phyloP scores from a whole-genome alignment of 2,329 filamentous ascomycete genomes.

The Fusarium sp. region DNA sequence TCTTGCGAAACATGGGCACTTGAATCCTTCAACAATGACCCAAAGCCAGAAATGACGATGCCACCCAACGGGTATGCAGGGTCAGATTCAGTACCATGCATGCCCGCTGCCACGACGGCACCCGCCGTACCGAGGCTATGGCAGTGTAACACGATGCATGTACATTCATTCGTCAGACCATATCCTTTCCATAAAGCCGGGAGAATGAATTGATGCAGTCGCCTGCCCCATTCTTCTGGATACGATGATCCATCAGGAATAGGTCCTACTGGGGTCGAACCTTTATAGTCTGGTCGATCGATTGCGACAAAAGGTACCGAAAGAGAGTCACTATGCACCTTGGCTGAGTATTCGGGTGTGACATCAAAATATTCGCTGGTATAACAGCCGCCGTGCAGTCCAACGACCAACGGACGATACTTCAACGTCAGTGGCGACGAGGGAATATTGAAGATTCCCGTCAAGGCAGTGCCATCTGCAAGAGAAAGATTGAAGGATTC shows the following conservation, averaged over 20 bases:
- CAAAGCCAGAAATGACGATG: slow-evolving; percentile 33
- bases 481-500: slow-evolving; percentile 29
- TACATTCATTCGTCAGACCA: slow-evolving; percentile 30
- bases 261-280: slow-evolving; percentile 23
- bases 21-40: slow-evolving; percentile 28
- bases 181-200: slow-evolving; percentile 34
- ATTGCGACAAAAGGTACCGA: slow-evolving; percentile 40
- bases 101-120: slow-evolving; percentile 30
- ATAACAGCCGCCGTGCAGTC: slow-evolving; percentile 39
- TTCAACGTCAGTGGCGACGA: slow-evolving; percentile 6
- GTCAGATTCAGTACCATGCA: slow-evolving; percentile 11
- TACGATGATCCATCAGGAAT: slow-evolving; percentile 36
- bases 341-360: slow-evolving; percentile 28
- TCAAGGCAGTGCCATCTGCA: slow-evolving; percentile 16
- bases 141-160: slow-evolving; percentile 30
- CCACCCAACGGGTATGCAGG: slow-evolving; percentile 33
- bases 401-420: slow-evolving; percentile 34
- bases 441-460: slow-evolving; percentile 37
- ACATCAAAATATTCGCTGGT: slow-evolving; percentile 40
- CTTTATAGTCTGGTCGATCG: slow-evolving; percentile 38
- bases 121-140: slow-evolving; percentile 39
- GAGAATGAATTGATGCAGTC: slow-evolving; percentile 32
- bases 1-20: slow-evolving; percentile 15
- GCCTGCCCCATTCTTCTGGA: slow-evolving; percentile 31
- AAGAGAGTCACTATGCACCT: slow-evolving; percentile 24